These are phyloP conservation scores for Bryum argenteum DNA, from an alignment of 225 moss, liverwort and hornwort genomes.

Conservation along the genomic window DNA sequence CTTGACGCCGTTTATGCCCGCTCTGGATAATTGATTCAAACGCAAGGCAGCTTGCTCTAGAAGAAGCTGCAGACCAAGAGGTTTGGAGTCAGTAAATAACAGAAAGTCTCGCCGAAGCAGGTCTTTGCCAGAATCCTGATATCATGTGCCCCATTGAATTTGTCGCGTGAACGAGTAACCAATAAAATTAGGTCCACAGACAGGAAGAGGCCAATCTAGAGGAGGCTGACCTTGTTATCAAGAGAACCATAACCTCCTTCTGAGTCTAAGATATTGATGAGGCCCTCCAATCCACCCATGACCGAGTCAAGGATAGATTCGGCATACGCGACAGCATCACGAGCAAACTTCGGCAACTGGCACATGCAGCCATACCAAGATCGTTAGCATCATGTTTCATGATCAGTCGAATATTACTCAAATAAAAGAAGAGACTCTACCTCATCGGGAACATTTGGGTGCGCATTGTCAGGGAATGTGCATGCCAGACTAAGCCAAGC, in stretches of 20 bases:
- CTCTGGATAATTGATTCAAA: conserved; percentile 73
- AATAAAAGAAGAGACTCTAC: conserved; percentile 24
- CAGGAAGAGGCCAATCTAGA: neutral
- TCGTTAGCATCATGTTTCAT: conserved; percentile 5
- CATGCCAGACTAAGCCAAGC: conserved; percentile 94
- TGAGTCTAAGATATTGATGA: conserved; percentile 94
- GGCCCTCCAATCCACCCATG: conserved; percentile 97
- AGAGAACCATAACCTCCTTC: conserved; percentile 99
- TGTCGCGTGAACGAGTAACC: neutral
- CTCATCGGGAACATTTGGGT: conserved; percentile 92
- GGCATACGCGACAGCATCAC: conserved; percentile 83
- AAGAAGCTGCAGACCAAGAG: conserved; percentile 64
- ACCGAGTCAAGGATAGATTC: conserved; percentile 92
- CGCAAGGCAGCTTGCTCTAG: conserved; percentile 88
- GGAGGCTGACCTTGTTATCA: conserved; percentile 72
- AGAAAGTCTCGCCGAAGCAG: neutral
- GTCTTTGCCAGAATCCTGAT: neutral
- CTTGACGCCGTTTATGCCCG: conserved; percentile 55
- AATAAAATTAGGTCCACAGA: neutral
- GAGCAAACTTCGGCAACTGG: conserved; percentile 80
- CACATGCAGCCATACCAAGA: neutral
- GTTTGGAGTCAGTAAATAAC: neutral
- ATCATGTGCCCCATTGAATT: neutral
- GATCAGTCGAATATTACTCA: neutral
- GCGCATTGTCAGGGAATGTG: conserved; percentile 93